phyloP scores from a whole-genome alignment of 805 yeast genomes.

The Candida manassasensis region DNA sequence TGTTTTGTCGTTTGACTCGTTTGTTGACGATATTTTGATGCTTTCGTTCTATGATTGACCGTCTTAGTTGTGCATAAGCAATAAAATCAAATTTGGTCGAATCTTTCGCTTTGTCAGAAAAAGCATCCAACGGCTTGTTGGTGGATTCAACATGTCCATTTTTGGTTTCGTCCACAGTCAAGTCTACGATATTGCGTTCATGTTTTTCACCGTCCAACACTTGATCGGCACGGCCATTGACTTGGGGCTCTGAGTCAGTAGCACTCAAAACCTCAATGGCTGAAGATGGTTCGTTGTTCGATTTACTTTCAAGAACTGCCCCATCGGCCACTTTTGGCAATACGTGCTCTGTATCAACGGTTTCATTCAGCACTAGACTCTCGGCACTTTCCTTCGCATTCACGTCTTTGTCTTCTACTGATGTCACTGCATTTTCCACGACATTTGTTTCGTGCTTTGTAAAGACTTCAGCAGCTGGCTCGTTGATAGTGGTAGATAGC shows the following conservation, averaged over 20 bases:
- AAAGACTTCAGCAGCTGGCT: neutral
- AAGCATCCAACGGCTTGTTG: no score
- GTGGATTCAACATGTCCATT: no score
- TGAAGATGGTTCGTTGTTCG: no score
- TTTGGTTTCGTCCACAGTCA: no score
- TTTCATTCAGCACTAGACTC: no score
- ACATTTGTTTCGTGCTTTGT: no score
- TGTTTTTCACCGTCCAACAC: neutral
- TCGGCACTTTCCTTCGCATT: neutral
- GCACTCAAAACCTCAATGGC: no score
- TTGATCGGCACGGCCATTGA: no score
- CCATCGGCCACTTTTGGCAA: neutral
- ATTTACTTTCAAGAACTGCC: neutral
- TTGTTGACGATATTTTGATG: slow-evolving; percentile 18
- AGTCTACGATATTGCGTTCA: neutral
- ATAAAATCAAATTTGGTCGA: slow-evolving; percentile 45
- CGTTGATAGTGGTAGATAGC: neutral
- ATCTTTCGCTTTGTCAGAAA: neutral
- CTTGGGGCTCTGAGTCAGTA: no score
- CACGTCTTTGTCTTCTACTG: neutral
- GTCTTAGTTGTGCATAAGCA: slow-evolving; percentile 50
- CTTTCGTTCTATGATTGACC: slow-evolving; percentile 28
- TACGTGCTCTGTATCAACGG: neutral
- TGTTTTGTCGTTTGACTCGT: slow-evolving; percentile 19
- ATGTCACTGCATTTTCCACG: neutral